Percentiles rank a stretch among this genome's conserved stretches.
These are phyloP conservation scores for Theobroma cacao DNA, from an alignment of 345 rosid genomes.

Conservation along the genomic window DNA sequence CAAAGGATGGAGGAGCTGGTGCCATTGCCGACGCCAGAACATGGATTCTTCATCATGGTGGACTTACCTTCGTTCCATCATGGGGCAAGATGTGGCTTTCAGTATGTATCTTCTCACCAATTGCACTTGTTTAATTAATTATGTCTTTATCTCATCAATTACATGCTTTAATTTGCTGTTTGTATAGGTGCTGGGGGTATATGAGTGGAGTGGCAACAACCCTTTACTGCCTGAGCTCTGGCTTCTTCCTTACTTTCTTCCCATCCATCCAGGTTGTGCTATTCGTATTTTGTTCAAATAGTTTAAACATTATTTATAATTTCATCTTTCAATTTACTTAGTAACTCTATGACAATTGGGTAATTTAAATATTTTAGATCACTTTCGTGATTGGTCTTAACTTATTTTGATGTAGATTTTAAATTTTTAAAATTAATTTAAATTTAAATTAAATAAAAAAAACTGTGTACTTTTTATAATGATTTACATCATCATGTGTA, in stretches of 20 bases:
- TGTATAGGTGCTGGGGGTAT: slow-evolving; percentile 59
- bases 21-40: slow-evolving; percentile 42
- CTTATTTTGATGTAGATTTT: no score
- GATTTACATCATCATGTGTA: no score
- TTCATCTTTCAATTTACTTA: no score
- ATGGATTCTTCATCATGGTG: slow-evolving; percentile 67
- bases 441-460: no score
- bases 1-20: slow-evolving; percentile 35
- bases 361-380: no score
- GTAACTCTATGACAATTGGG: background rate
- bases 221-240: slow-evolving; percentile 70
- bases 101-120: slow-evolving; percentile 27
- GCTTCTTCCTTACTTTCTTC: slow-evolving; percentile 55
- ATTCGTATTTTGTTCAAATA: background rate
- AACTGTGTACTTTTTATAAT: no score
- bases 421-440: no score
- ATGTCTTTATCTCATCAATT: no score
- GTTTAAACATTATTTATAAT: no score
- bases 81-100: slow-evolving; percentile 89
- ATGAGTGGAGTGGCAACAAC: slow-evolving; percentile 76
- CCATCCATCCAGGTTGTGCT: slow-evolving; percentile 50
- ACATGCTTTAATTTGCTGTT: no score
- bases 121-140: no score
- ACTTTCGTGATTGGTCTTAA: no score
- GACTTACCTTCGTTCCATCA: slow-evolving; percentile 58